Evolutionary conservation across 371 early-diverging fungal genomes (phyloP), one percentile per base, ranked within the genome.

Genomic region (Mortierella sp.): DNA sequence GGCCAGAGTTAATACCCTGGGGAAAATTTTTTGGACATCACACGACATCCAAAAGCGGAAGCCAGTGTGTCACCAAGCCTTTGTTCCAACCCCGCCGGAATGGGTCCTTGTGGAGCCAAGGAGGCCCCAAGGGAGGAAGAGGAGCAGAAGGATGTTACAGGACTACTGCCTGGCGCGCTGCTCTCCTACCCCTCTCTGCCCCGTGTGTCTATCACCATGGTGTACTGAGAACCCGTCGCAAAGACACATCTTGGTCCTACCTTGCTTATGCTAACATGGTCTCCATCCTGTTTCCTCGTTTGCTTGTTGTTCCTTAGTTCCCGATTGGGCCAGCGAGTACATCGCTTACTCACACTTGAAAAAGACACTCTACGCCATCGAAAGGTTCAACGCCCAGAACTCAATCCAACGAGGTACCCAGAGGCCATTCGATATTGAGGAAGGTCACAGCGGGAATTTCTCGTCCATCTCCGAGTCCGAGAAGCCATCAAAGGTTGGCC

Each of bases 281-380:
- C n/a, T 27, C 34, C 54, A 26, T 39, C 46, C 49, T 28, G 23
- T 13, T 18, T 18, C 34, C 24, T n/a, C 52, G 28, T 26, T 8
- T 2, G 38, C 16, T 19, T 13, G 50, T 23, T 42, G 10, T 38
- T 6, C 26, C 14, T 24, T 58, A 76, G 76, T 76, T n/a, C 76
- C 76, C 28, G 76, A 76, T 56, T 76, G 76, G 76, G 76, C 76
- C 55, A 69, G 41, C 55, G 76, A 69, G 39, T 76, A 76, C 66
- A 49, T 76, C 41, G 76, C 76, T n/a, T 76, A 76, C 24, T 69
- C 76, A 13, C 61, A 69, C 23, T 54, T 76, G 9, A 76, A 76
- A 41, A 76, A 76, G 66, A 76, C 66, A 0, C 70, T 76, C 31
- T 76, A 76, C 45, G 66, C 76, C 46, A 76, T 76, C 45, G 76